Conservation (phyloP, 2,329 filamentous ascomycete genomes). For the Aspergillus ochraceus region DNA sequence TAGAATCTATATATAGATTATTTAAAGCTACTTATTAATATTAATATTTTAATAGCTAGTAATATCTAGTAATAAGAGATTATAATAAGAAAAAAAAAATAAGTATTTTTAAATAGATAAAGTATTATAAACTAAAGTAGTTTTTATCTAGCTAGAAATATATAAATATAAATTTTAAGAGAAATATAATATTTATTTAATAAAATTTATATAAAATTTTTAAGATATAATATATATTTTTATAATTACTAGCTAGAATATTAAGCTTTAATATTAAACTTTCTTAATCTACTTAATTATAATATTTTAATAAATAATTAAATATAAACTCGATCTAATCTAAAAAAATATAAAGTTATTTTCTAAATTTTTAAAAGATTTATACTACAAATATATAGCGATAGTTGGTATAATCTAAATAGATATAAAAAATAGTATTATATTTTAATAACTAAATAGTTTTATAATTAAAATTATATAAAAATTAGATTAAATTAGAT, state of each 20-base stretch:
- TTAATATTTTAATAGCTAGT: background rate
- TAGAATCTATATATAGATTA: background rate
- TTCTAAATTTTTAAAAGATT: background rate
- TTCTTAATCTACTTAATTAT: background rate
- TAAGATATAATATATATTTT: background rate
- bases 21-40: background rate
- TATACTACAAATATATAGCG: background rate
- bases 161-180: background rate
- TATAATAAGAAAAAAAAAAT: no score
- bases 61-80: no score
- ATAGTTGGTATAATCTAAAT: background rate
- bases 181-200: background rate
- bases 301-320: background rate
- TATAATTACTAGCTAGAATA: background rate
- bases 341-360: background rate
- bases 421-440: background rate
- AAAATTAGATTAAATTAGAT: background rate
- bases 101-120: no score
- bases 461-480: background rate
- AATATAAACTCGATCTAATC: background rate
- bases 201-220: background rate
- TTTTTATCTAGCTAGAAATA: background rate
- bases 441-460: background rate
- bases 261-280: background rate
- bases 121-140: no score